Percentiles rank a stretch among this genome's conserved stretches.
phyloP scores from a whole-genome alignment of 306 rosid species.

The Echinosophora koreensis region DNA sequence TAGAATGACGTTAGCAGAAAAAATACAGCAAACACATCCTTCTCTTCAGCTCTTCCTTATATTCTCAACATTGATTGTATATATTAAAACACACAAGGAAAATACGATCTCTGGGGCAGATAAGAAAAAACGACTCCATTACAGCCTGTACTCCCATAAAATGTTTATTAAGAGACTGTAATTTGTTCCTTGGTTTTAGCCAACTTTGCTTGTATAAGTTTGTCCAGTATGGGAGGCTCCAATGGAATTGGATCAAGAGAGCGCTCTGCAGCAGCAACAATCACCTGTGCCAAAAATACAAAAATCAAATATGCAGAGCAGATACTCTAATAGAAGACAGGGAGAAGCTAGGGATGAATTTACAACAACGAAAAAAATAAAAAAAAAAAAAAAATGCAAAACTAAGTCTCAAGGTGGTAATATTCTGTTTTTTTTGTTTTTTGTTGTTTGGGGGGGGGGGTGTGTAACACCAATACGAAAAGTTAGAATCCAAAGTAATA shows the following conservation, averaged over 20 bases:
- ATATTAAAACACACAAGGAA: neutral
- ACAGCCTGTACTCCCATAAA: constrained; percentile 29
- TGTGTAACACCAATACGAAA: constrained; percentile 1
- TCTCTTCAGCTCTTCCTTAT: constrained; percentile 2
- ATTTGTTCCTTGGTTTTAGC: constrained; percentile 65
- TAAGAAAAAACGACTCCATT: constrained; percentile 5
- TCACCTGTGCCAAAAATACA: constrained; percentile 66
- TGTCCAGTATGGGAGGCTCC: constrained; percentile 90
- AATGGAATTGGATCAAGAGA: constrained; percentile 89
- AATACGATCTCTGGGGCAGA: neutral
- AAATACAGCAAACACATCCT: constrained; percentile 23
- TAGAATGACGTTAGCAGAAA: neutral
- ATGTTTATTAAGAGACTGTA: constrained; percentile 53
- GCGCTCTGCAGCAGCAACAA: constrained; percentile 90
- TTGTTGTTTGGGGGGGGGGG: too few relatives aligned
- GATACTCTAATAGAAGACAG: neutral
- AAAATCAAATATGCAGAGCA: constrained; percentile 9
- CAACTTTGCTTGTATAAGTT: constrained; percentile 83
- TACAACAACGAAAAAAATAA: neutral
- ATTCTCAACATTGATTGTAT: constrained; percentile 12
- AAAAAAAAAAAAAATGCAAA: too few relatives aligned
- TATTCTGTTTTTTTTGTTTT: too few relatives aligned
- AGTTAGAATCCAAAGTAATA: constrained; percentile 18
- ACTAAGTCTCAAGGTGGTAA: neutral
- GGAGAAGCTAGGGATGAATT: constrained; percentile 18